Conservation (phyloP, 495 filamentous ascomycete genomes). For the Glarea lozoyensis region DNA sequence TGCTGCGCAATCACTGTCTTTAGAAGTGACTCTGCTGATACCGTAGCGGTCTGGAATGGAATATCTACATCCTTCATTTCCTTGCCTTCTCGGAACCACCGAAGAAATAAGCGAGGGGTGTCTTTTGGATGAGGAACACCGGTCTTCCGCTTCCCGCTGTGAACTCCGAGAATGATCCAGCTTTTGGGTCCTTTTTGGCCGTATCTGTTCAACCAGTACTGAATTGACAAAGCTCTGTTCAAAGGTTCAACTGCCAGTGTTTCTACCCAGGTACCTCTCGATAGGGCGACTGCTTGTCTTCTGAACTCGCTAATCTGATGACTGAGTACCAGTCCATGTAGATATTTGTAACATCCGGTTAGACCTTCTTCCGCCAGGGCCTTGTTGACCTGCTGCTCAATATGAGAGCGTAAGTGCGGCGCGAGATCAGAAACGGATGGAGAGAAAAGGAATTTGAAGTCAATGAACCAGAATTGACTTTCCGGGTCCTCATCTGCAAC, state of each 20-base stretch:
- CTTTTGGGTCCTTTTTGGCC: constrained; percentile 54
- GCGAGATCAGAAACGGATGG: constrained; percentile 55
- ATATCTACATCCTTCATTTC: constrained; percentile 60
- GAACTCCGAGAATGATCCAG: constrained; percentile 83
- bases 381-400: constrained; percentile 65
- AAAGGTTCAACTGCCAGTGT: constrained; percentile 65
- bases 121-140: constrained; percentile 25
- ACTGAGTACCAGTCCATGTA: constrained; percentile 79
- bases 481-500: constrained; percentile 71
- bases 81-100: constrained; percentile 78
- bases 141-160: constrained; percentile 45
- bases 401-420: constrained; percentile 44
- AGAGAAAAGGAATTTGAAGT: constrained; percentile 74
- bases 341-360: constrained; percentile 66
- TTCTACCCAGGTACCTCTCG: constrained; percentile 61
- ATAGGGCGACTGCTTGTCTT: constrained; percentile 64
- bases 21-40: constrained; percentile 67
- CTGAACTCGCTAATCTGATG: constrained; percentile 75
- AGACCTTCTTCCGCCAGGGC: constrained; percentile 57
- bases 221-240: constrained; percentile 70
- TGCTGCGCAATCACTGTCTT: constrained; percentile 69
- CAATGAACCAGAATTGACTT: constrained; percentile 86
- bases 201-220: constrained; percentile 72
- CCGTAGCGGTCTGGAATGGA: constrained; percentile 49
- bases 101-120: constrained; percentile 47